Base-by-base conservation (phyloP, 495 filamentous ascomycete species). In the Tuber brumale region DNA sequence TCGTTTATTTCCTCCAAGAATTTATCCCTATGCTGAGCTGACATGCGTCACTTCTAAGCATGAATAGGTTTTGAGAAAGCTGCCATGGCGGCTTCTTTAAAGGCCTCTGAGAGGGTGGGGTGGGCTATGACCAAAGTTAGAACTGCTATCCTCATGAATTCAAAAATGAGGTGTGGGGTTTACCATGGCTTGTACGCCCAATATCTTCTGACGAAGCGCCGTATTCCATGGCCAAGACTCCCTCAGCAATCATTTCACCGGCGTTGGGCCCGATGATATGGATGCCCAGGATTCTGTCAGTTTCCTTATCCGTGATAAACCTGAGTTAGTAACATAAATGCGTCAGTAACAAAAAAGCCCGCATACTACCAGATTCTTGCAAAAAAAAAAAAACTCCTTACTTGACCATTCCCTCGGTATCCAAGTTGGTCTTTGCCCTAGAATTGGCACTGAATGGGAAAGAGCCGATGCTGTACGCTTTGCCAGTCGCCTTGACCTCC, bases 1-100 rank as follows among this genome's bases (percentile, higher is more conserved):
- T 66, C 57, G 10, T 27, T 27, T 27, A 31, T 66, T 35, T 14
- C 27, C 57, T 7, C 57, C 14, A 35, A 66, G 57, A 35, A 66
- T 66, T 35, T 66, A 31, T 27, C 57, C 57, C 57, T 8, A 6
- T 35, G 57, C 57, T 35, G 31, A 66, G 57, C 57, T 66, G 57
- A 18, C 57, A 66, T 35, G 27, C 57, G 8, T 66, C 57, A 19
- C 23, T 39, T 84, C 86, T 93, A 99, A 86, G 92, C 97, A 88
- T 99, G 95, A 84, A 99, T 97, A 75, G 95, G 90, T 88, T 97
- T 98, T 79, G 90, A 90, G 88, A 97, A 95, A 72, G 94, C 97
- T 77, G 93, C 93, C 95, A 99, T 99, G 75, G 95, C 95, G 79
- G 95, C 95, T 90, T 99, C 95, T 89, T 99, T 99, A 88, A 99